Evolutionary conservation across 768 basidiomycete genomes (phyloP), one percentile per base, ranked within the genome.

Genomic region (Hericium coralloides): DNA sequence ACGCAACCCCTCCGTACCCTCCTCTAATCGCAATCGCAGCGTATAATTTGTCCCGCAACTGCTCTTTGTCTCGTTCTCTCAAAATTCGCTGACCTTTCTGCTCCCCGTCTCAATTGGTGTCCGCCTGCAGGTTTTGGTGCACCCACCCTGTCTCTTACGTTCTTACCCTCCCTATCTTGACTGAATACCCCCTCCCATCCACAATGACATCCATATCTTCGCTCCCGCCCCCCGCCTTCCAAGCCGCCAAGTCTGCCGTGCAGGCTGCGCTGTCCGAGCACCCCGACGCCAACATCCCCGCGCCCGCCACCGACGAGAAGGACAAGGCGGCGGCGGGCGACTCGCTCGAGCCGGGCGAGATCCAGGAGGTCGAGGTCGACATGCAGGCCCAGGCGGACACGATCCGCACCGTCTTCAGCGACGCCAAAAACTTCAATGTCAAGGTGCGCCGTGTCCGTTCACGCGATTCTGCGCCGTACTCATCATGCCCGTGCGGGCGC

Each of bases 391-490:
- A 90, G 68, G 87, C 88, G 38, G 88, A 91, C 55, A 80, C 77
- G 55, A 89, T 94, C 66, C 81, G 87, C 63, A 98, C 97, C 22
- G 90, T 99, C 50, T 98, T 99, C 73, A 93, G 82, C 65, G 89
- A 95, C 73, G 85, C 91, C 20, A 84, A 79, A 65, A 89, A 89
- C 66, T 98, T 98, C 75, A 98, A 95, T 68, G 93, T 98, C 75
- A 98, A 98, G 79, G 95, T 95, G 51, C 49, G 67, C 65, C 22
- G 58, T 22, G 22, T 50, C 49, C 39, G 8, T 58, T 8, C 41
- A 9, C 26, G 43, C 52, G 20, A 1, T 48, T 15, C 49, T 10
- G 22, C 12, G 26, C 20, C 20, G 2, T 31, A 9, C 31, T 26
- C 18, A 26, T 55, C 39, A n/a, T 23, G 51, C 31, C 8, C 56